These are phyloP conservation scores for Pelargonium nanum DNA, from an alignment of 345 rosid species.

Conservation along the genomic window DNA sequence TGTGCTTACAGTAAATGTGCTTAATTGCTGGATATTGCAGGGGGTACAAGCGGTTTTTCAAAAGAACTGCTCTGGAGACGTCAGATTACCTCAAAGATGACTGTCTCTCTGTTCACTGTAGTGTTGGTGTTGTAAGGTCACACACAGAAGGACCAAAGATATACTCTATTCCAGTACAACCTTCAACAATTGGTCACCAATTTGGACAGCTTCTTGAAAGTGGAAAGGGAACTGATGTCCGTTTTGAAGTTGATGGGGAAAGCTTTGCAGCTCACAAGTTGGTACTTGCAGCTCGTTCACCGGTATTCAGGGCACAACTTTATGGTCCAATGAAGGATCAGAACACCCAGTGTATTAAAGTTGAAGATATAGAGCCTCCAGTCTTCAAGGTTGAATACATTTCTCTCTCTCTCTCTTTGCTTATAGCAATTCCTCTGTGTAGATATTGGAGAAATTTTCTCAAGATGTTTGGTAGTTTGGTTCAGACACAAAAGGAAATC, in stretches of 20 bases:
- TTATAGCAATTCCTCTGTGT: too few relatives aligned
- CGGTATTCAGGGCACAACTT: constrained; percentile 75
- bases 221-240: constrained; percentile 45
- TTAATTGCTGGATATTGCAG: constrained; percentile 25
- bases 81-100: constrained; percentile 67
- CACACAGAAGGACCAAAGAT: constrained; percentile 60
- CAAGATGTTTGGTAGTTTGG: too few relatives aligned
- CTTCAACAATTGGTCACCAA: constrained; percentile 44
- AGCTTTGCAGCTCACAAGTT: constrained; percentile 54
- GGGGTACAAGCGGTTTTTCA: constrained; percentile 83
- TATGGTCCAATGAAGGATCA: constrained; percentile 58
- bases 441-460: too few relatives aligned
- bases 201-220: constrained; percentile 54
- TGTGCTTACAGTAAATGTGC: constrained; percentile 3
- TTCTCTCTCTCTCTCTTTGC: neutral
- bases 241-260: constrained; percentile 57
- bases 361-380: constrained; percentile 58
- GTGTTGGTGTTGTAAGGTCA: constrained; percentile 74
- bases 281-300: constrained; percentile 68
- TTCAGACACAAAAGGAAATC: too few relatives aligned
- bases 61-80: constrained; percentile 49
- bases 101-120: constrained; percentile 50
- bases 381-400: constrained; percentile 46
- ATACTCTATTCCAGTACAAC: constrained; percentile 45
- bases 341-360: constrained; percentile 33